These are phyloP conservation scores for Hymenochaete sp. DNA, from an alignment of 1,284 basidiomycete species.

Conservation along the genomic window DNA sequence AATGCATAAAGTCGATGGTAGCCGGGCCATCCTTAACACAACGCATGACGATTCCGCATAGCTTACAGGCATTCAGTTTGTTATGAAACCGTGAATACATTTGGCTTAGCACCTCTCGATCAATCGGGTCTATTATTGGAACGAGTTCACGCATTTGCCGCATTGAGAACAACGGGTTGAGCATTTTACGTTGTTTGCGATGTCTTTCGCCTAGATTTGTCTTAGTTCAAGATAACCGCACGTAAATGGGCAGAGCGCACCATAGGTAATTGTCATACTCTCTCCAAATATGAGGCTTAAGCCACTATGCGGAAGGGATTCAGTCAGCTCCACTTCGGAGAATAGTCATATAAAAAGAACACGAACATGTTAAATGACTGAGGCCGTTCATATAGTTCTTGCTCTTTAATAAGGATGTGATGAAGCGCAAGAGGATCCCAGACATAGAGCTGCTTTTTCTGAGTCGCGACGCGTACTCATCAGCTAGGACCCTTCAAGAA, in stretches of 20 bases:
- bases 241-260: neutral
- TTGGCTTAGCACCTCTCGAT: conserved; percentile 22
- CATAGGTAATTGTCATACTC: conserved; percentile 5
- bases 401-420: conserved; percentile 33
- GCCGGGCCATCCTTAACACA: neutral
- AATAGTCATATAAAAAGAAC: neutral
- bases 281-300: conserved; percentile 15
- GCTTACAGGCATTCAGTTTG: neutral
- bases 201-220: conserved; percentile 21
- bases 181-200: conserved; percentile 23
- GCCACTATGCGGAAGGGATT: neutral
- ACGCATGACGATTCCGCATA: neutral
- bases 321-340: neutral
- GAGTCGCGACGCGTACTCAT: too few species aligned
- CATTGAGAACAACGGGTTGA: conserved; percentile 26
- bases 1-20: conserved; percentile 24
- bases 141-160: conserved; percentile 23
- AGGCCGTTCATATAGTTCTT: conserved; percentile 27
- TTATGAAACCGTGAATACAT: conserved; percentile 15
- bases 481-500: too few species aligned
- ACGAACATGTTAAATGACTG: conserved; percentile 19
- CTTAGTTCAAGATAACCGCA: neutral
- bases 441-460: conserved; percentile 29
- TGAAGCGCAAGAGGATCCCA: conserved; percentile 33
- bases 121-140: conserved; percentile 23